Base-by-base conservation (phyloP, 208 protist species). In the Leptomonas seymouri region DNA sequence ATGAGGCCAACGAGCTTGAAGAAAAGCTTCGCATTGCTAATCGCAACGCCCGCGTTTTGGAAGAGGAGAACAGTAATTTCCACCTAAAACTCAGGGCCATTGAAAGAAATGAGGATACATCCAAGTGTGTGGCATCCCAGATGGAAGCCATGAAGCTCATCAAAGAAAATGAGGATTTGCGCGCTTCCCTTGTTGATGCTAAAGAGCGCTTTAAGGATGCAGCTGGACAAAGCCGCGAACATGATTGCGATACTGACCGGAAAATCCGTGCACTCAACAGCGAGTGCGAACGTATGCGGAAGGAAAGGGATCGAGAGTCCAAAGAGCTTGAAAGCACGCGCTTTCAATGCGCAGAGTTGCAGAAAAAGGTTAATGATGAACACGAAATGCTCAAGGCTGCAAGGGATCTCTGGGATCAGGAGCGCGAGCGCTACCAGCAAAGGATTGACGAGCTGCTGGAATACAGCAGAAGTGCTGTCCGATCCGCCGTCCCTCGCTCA, bases 41-140 rank as follows among this genome's bases (percentile, higher is more conserved):
- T 63, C 57, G 86, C 42, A 94, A 92, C 63, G 81, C 84, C 9
- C 78, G 89, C 48, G 78, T 89, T 25, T 66, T 94, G 1, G 86
- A 94, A 48, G 89, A 94, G 30, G 89, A 94, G 66, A 94, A 94
- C 60, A 89, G 70, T 53, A 76, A 80, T 34, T 78, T 88, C 11
- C 76, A 86, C 21, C 42, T 76, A 28, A 64, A 55, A 16, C 34
- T 89, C 36, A 90, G 85, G 68, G 56, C 50, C 20, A 60, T 75
- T 36, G 78, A 80, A 27, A 68, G 41, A 11, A 66, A 48, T 60
- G 58, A 56, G 8, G 46, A 21, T 7, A 28, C 51, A 18, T 44
- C 54, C 7, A 39, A 59, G 0, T 6, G 66, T 21, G 46, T 78
- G 34, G 48, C 72, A 12, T 23, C 51, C 14, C 60, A 76, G 36